A percentile compares a stretch with the other conserved stretches of the same genome.
Conservation (phyloP, 352 stramenopile species). For the Albugo laibachii region DNA sequence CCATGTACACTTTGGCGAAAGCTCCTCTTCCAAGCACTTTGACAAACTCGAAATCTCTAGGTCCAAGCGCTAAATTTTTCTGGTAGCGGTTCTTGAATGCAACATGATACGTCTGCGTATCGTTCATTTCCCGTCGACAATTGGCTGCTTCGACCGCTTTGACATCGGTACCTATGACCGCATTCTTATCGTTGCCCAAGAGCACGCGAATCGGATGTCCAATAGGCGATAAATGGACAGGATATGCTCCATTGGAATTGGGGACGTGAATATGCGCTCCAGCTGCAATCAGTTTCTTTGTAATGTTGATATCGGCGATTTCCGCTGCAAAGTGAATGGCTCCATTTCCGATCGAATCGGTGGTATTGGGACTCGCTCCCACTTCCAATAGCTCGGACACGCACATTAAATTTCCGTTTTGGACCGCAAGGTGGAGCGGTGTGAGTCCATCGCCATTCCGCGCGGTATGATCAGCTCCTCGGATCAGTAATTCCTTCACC, state of each 20-base stretch:
- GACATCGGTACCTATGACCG: slow-evolving; percentile 43
- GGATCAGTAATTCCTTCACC: slow-evolving; percentile 48
- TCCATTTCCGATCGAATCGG: slow-evolving; percentile 61
- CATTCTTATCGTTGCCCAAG: slow-evolving; percentile 40
- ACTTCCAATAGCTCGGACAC: slow-evolving; percentile 49
- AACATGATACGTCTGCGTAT: slow-evolving; percentile 58
- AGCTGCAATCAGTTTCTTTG: slow-evolving; percentile 48
- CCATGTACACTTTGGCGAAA: slow-evolving; percentile 73
- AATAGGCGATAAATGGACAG: slow-evolving; percentile 70
- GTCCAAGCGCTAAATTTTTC: slow-evolving; percentile 54
- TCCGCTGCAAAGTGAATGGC: slow-evolving; percentile 70
- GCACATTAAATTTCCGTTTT: slow-evolving; percentile 46
- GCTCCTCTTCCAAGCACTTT: slow-evolving; percentile 65
- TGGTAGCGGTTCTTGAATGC: slow-evolving; percentile 84
- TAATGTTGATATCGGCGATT: slow-evolving; percentile 50
- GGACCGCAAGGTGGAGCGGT: slow-evolving; percentile 49
- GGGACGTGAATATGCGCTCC: slow-evolving; percentile 53
- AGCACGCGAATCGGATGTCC: slow-evolving; percentile 69
- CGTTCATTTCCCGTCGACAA: slow-evolving; percentile 22
- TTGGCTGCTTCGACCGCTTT: slow-evolving; percentile 28
- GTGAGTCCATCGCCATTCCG: slow-evolving; percentile 72
- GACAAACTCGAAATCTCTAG: slow-evolving; percentile 74
- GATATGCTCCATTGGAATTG: slow-evolving; percentile 59
- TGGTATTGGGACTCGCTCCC: slow-evolving; percentile 55
- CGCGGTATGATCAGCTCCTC: slow-evolving; percentile 37